These are phyloP conservation scores for Paspalum notatum DNA, from an alignment of 176 grass and related monocot genomes.

Conservation along the genomic window DNA sequence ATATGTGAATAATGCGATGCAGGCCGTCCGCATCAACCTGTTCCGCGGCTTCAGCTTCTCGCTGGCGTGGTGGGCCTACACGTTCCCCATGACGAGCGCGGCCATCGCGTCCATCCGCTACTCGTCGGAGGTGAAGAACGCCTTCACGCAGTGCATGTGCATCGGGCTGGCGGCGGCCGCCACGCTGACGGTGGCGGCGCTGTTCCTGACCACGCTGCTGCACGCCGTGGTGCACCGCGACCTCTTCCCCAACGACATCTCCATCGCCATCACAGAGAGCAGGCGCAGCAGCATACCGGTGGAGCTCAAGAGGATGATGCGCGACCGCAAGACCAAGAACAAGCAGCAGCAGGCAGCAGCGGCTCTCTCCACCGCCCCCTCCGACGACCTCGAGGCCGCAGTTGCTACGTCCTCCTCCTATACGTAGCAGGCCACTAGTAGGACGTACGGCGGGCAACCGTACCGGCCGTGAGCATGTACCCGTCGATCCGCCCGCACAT, in stretches of 20 bases:
- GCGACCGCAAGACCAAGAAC: background rate
- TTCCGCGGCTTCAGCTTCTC: conserved; percentile 95
- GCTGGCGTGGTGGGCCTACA: conserved; percentile 97
- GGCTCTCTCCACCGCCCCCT: background rate
- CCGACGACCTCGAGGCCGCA: background rate
- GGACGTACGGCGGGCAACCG: too few species aligned
- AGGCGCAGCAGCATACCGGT: conserved; percentile 6
- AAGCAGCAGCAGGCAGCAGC: background rate
- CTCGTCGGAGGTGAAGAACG: conserved; percentile 75
- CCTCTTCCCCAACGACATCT: conserved; percentile 97
- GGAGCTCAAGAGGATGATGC: background rate
- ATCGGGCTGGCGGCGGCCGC: conserved; percentile 61
- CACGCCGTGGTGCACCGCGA: conserved; percentile 73
- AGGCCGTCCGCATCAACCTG: conserved; percentile 79
- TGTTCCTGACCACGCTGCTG: conserved; percentile 73
- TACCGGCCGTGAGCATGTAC: too few species aligned
- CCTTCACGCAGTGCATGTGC: conserved; percentile 70
- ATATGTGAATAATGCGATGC: too few species aligned
- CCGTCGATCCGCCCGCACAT: too few species aligned
- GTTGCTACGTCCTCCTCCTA: too few species aligned
- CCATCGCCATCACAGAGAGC: conserved; percentile 85
- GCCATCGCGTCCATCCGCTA: conserved; percentile 77
- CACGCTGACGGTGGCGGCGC: conserved; percentile 49
- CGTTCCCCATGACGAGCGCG: conserved; percentile 91
- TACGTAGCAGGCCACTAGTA: too few species aligned